A percentile compares a stretch with the other conserved stretches of the same genome.
Conservation (phyloP, 495 filamentous ascomycete genomes). For the Penicillium nucicola region DNA sequence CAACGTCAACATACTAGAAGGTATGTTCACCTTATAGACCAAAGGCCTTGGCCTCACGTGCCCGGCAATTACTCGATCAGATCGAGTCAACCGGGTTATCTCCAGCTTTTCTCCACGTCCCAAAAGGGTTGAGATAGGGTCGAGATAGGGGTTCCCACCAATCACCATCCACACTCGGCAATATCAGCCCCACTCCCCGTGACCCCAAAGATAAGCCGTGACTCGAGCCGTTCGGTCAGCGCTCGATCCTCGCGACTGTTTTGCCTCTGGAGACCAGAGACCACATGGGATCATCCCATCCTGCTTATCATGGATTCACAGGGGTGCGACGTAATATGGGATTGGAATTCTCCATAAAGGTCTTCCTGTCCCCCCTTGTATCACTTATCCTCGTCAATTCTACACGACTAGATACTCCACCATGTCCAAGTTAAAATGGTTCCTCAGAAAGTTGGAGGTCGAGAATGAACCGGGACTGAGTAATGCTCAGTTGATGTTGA, state of each 20-base stretch:
- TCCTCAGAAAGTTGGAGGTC: conserved; percentile 61
- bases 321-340: conserved; percentile 6
- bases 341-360: no score
- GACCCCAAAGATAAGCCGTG: no score
- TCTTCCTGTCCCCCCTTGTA: neutral
- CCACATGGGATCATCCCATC: conserved; percentile 13
- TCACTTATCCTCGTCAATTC: no score
- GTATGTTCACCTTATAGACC: no score
- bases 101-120: conserved; percentile 12
- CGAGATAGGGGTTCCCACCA: conserved; percentile 18
- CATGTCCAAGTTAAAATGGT: conserved; percentile 31
- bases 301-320: conserved; percentile 9
- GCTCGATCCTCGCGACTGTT: conserved; percentile 8
- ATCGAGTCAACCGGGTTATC: conserved; percentile 35
- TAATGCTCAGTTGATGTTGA: conserved; percentile 84
- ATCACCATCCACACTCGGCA: neutral
- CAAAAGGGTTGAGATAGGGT: no score
- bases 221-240: neutral
- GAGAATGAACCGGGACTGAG: conserved; percentile 74
- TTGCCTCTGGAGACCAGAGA: conserved; percentile 1
- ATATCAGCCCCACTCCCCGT: no score
- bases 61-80: conserved; percentile 39
- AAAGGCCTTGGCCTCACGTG: conserved; percentile 12
- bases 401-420: no score
- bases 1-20: no score